Conservation (phyloP, 1,284 basidiomycete species). For the Pascua guehoae region DNA sequence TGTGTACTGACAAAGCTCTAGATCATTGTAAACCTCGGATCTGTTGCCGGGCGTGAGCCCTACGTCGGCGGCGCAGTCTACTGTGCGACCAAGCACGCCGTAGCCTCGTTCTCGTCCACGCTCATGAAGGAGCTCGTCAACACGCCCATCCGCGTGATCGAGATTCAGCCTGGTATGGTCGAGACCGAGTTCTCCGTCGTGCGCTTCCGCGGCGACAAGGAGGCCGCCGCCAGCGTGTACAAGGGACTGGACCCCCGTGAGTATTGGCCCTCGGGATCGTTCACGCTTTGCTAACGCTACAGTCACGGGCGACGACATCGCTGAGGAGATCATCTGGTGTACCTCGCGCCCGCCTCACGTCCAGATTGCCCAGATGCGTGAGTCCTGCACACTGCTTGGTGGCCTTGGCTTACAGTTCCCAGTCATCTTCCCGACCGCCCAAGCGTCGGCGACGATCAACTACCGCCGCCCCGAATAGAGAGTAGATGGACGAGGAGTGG, state of each 20-base stretch:
- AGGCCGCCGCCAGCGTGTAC: conserved; percentile 76
- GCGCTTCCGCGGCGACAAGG: conserved; percentile 73
- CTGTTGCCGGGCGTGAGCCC: conserved; percentile 78
- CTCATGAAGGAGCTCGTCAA: conserved; percentile 51
- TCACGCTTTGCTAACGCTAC: conserved; percentile 10
- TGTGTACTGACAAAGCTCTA: not conserved
- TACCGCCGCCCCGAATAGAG: conserved; percentile 7
- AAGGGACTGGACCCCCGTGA: conserved; percentile 70
- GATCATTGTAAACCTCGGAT: conserved; percentile 89
- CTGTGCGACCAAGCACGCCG: conserved; percentile 57
- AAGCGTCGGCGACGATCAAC: conserved; percentile 10
- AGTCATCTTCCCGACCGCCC: conserved; percentile 16
- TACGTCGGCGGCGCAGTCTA: conserved; percentile 72
- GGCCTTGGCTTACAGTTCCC: not conserved
- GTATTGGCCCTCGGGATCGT: conserved; percentile 29
- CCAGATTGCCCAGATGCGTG: conserved; percentile 72
- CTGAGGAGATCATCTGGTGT: conserved; percentile 93
- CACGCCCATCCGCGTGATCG: conserved; percentile 29
- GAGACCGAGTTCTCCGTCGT: conserved; percentile 64
- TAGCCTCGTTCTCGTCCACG: conserved; percentile 76
- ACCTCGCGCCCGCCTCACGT: conserved; percentile 80
- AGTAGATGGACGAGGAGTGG: not conserved
- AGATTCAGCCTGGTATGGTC: conserved; percentile 72
- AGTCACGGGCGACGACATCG: conserved; percentile 76
- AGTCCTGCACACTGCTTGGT: conserved; percentile 55